Percentiles rank a stretch among this genome's conserved stretches.
Conservation (phyloP, 2,329 filamentous ascomycete species). For the Leptographium wingfieldii region DNA sequence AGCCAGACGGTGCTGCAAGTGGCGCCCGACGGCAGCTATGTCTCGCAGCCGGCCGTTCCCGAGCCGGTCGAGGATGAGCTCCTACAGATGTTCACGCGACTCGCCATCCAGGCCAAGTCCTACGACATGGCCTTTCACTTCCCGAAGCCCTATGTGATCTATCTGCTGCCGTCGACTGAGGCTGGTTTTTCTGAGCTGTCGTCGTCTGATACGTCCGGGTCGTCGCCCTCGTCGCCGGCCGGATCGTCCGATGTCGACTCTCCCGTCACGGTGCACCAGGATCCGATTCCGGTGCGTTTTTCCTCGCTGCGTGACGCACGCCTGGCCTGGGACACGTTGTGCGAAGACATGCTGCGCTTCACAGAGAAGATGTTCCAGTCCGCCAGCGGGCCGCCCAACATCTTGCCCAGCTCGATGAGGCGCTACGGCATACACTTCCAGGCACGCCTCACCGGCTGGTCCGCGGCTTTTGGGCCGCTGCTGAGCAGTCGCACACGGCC, state of each 20-base stretch:
- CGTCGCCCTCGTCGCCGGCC: conserved; percentile 13
- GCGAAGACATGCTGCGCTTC: conserved; percentile 44
- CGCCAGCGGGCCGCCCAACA: conserved; percentile 36
- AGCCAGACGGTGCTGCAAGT: conserved; percentile 3
- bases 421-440: conserved; percentile 36
- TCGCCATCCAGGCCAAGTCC: conserved; percentile 53
- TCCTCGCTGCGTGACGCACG: conserved; percentile 40
- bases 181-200: conserved; percentile 13
- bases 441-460: conserved; percentile 40
- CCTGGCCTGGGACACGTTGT: conserved; percentile 41
- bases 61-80: conserved; percentile 46
- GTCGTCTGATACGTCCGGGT: conserved; percentile 20
- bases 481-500: conserved; percentile 35
- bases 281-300: conserved; percentile 33
- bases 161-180: conserved; percentile 25
- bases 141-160: conserved; percentile 47
- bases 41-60: conserved; percentile 3
- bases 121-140: conserved; percentile 60
- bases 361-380: conserved; percentile 40
- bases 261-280: conserved; percentile 24
- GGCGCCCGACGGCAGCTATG: background rate
- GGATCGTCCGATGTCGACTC: conserved; percentile 27
- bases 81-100: conserved; percentile 48
- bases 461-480: conserved; percentile 41
- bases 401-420: conserved; percentile 35